phyloP scores from a whole-genome alignment of 1,284 basidiomycete genomes.

The Cystobasidium slooffiae region DNA sequence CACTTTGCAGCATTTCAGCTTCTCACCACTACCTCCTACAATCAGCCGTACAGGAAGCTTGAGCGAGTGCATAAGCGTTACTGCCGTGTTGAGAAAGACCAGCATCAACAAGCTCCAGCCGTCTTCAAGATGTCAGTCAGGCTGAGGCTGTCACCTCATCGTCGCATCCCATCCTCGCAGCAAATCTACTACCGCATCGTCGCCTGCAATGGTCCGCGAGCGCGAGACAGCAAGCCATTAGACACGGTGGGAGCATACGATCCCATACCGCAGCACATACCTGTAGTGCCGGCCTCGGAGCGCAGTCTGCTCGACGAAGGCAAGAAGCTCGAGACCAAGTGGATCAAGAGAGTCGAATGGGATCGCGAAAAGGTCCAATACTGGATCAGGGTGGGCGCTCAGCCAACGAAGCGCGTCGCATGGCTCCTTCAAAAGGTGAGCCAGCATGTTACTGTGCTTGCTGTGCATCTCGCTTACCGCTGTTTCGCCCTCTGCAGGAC shows the following conservation, averaged over 20 bases:
- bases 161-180: conserved; percentile 29
- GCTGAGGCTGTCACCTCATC: conserved; percentile 39
- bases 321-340: conserved; percentile 31
- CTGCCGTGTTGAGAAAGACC: not conserved
- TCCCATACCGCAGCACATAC: conserved; percentile 21
- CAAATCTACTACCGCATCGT: conserved; percentile 42
- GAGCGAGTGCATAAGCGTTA: too few relatives aligned
- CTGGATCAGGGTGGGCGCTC: conserved; percentile 35
- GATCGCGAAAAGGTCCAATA: conserved; percentile 33
- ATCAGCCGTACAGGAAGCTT: too few relatives aligned
- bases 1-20: too few relatives aligned
- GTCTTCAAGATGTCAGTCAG: conserved; percentile 31
- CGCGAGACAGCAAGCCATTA: conserved; percentile 32
- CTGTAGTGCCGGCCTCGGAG: conserved; percentile 5
- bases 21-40: too few relatives aligned
- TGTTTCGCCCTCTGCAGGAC: conserved; percentile 11
- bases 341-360: conserved; percentile 40
- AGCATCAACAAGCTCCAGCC: not conserved
- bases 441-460: not conserved
- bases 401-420: conserved; percentile 30
- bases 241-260: conserved; percentile 43
- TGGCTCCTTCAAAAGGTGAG: conserved; percentile 42
- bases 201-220: conserved; percentile 18
- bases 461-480: not conserved
- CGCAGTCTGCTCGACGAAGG: conserved; percentile 42